Evolutionary conservation across 352 stramenopile genomes (phyloP).

Genomic region (Phytophthora tubulina): DNA sequence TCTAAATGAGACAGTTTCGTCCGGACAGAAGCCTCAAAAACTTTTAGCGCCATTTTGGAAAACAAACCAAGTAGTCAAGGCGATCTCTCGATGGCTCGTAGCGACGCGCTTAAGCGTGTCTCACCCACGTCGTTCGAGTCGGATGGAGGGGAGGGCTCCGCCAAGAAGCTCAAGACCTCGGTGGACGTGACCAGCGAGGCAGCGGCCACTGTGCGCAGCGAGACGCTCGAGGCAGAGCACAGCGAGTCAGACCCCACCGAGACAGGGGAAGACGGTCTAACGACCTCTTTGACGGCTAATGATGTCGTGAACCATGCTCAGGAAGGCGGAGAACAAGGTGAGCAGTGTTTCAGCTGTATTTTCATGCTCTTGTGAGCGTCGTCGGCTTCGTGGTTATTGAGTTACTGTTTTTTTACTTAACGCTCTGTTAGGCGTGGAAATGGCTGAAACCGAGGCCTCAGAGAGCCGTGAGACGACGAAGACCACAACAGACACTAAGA

Average conservation of each 20-base stretch:
- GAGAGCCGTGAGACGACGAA: neutral
- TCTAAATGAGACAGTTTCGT: neutral
- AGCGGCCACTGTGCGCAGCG: conserved; percentile 12
- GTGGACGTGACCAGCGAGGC: conserved; percentile 1
- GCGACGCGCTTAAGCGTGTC: conserved; percentile 32
- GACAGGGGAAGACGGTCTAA: conserved; percentile 28
- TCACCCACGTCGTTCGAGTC: conserved; percentile 32
- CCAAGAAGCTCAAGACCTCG: conserved; percentile 38
- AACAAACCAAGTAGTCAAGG: conserved; percentile 20
- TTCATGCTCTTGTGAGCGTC: conserved; percentile 18
- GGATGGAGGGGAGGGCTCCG: conserved; percentile 12
- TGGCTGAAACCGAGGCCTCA: conserved; percentile 12
- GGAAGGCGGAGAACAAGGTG: conserved; percentile 19
- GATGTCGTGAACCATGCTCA: neutral
- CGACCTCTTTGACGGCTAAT: conserved; percentile 7
- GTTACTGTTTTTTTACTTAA: conserved; percentile 36
- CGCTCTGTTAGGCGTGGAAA: conserved; percentile 32
- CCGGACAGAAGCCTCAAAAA: neutral
- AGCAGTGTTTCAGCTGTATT: conserved; percentile 6
- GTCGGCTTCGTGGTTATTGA: conserved; percentile 9
- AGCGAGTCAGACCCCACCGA: conserved; percentile 6
- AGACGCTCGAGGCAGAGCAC: conserved; percentile 21
- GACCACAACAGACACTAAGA: neutral
- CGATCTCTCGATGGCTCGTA: conserved; percentile 41
- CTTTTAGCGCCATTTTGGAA: conserved; percentile 38